phyloP scores from a whole-genome alignment of 352 stramenopile genomes.

The Phytopythium boreale region DNA sequence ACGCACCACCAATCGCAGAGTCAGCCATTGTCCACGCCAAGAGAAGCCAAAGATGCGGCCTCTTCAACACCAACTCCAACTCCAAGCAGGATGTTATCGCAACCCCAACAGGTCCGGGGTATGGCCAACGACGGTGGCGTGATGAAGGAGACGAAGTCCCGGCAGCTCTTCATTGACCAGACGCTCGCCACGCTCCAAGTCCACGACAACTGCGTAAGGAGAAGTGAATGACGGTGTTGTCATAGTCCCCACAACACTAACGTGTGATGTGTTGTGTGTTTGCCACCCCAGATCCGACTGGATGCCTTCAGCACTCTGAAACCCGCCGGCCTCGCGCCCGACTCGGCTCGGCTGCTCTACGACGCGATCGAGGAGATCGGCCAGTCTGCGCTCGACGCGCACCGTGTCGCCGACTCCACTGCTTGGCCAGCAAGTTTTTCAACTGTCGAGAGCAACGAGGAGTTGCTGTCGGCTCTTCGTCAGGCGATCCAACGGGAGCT shows the following conservation, averaged over 20 bases:
- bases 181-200: neutral
- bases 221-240: neutral
- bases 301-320: conserved; percentile 6
- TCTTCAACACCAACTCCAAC: neutral
- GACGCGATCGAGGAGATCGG: conserved; percentile 21
- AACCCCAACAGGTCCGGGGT: neutral
- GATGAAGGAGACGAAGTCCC: neutral
- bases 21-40: neutral
- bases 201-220: neutral
- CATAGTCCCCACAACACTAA: neutral
- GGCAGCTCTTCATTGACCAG: neutral
- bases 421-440: neutral
- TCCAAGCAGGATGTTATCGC: neutral
- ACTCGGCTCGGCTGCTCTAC: conserved; percentile 14
- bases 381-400: conserved; percentile 7
- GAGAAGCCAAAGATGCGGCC: neutral
- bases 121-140: neutral
- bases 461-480: neutral
- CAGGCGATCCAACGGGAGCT: neutral
- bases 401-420: neutral
- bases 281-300: conserved; percentile 14
- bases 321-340: neutral
- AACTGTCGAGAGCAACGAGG: neutral
- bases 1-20: neutral
- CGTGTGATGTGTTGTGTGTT: neutral